A percentile compares a stretch with the other conserved stretches of the same genome.
These are phyloP conservation scores for Paramarasmius palmivorus DNA, from an alignment of 1,284 basidiomycete species.

Conservation along the genomic window DNA sequence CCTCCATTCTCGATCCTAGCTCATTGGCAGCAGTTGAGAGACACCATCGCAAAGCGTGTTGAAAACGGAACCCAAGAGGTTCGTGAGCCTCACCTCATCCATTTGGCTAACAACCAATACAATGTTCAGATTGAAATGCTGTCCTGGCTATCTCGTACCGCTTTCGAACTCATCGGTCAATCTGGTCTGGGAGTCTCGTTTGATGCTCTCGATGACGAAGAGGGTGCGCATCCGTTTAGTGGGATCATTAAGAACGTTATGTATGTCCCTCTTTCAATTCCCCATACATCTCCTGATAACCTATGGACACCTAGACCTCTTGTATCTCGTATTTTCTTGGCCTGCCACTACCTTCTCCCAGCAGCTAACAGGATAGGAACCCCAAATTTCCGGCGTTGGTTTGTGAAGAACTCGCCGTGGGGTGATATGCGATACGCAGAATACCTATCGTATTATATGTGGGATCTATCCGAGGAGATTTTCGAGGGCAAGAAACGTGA, in stretches of 20 bases:
- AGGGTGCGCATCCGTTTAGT: conserved; percentile 13
- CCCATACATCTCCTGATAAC: no score
- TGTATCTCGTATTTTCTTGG: neutral
- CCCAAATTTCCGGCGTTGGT: neutral
- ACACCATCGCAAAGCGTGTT: neutral
- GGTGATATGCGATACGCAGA: conserved; percentile 1
- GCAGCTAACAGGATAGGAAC: neutral
- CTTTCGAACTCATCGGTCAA: conserved; percentile 22
- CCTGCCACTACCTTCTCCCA: conserved; percentile 14
- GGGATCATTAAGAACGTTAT: conserved; percentile 14
- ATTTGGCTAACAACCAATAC: neutral
- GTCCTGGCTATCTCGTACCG: conserved; percentile 20
- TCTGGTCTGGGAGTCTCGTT: conserved; percentile 21
- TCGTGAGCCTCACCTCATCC: neutral
- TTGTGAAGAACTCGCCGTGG: conserved; percentile 1
- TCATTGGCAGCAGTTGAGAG: neutral
- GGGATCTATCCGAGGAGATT: neutral
- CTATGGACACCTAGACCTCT: neutral
- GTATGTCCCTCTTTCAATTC: conserved; percentile 13
- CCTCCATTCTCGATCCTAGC: no score
- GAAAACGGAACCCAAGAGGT: conserved; percentile 2
- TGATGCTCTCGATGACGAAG: conserved; percentile 14
- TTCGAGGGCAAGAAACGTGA: conserved; percentile 34
- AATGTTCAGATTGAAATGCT: conserved; percentile 18
- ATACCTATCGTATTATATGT: conserved; percentile 6